Conservation (phyloP, 306 rosid species). For the Nissolia schottii region DNA sequence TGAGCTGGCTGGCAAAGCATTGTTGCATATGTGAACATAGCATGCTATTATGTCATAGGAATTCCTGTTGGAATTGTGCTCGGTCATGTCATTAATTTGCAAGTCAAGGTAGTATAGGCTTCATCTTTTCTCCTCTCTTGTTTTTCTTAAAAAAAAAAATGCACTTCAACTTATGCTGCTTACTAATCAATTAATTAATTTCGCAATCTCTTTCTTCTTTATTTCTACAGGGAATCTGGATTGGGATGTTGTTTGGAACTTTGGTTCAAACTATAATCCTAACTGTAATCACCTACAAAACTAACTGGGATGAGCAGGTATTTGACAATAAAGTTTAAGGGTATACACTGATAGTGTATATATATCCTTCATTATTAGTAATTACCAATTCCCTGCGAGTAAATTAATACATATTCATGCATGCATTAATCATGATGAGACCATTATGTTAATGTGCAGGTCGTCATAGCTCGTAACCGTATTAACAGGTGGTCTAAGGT, state of each 20-base stretch:
- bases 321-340: no score
- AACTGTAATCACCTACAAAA: constrained; percentile 39
- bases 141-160: no score
- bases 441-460: constrained; percentile 8
- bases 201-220: neutral
- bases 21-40: constrained; percentile 45
- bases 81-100: constrained; percentile 27
- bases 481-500: constrained; percentile 27
- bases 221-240: constrained; percentile 52
- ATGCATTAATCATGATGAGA: neutral
- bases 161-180: neutral
- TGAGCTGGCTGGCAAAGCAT: constrained; percentile 50
- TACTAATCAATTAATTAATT: no score
- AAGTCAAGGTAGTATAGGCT: constrained; percentile 46
- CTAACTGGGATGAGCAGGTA: constrained; percentile 62
- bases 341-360: no score
- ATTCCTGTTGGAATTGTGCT: constrained; percentile 38
- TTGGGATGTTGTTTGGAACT: no score
- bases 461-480: constrained; percentile 28
- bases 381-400: neutral
- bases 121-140: no score
- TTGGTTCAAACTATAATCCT: constrained; percentile 58
- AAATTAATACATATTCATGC: neutral
- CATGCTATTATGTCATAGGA: constrained; percentile 44
- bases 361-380: no score